These are phyloP conservation scores for Aegilops bicornis DNA, from an alignment of 176 grass and related monocot species.

Conservation along the genomic window DNA sequence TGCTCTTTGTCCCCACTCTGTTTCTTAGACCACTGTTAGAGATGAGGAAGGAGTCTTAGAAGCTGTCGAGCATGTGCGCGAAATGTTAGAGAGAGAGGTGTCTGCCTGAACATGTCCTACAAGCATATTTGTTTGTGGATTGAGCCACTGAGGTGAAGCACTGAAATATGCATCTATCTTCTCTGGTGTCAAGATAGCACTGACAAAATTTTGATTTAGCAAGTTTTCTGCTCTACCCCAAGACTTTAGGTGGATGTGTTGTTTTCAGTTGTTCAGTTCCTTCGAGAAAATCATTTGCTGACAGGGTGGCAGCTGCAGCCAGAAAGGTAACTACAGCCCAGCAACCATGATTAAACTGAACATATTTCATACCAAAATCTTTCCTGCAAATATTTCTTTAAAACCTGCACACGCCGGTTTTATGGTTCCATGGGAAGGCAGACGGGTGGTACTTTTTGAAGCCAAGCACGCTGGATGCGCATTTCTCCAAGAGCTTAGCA, in stretches of 20 bases:
- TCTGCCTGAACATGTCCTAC: constrained; percentile 35
- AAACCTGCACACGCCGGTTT: constrained; percentile 49
- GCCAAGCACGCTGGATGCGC: constrained; percentile 45
- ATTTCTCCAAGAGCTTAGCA: constrained; percentile 62
- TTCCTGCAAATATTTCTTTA: constrained; percentile 11
- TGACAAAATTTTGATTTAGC: constrained; percentile 3
- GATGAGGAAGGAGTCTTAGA: constrained; percentile 17
- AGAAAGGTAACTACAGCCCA: constrained; percentile 37
- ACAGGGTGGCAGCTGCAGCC: constrained; percentile 38
- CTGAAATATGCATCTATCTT: background rate
- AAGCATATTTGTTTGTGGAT: constrained; percentile 58
- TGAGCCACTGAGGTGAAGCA: constrained; percentile 53
- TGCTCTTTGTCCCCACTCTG: too few relatives aligned
- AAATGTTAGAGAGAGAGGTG: constrained; percentile 49
- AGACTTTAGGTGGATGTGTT: constrained; percentile 54
- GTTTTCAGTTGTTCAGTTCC: constrained; percentile 65
- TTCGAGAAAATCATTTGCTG: constrained; percentile 36
- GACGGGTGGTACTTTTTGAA: constrained; percentile 60
- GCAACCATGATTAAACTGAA: background rate
- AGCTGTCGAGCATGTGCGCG: constrained; percentile 53
- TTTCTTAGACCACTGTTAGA: too few relatives aligned
- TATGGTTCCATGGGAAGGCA: constrained; percentile 71
- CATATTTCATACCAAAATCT: background rate
- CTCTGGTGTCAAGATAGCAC: background rate
- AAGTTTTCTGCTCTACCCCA: constrained; percentile 62